A percentile compares a stretch with the other conserved stretches of the same genome.
phyloP scores from a whole-genome alignment of 345 rosid species.

The Eutrema japonicum region DNA sequence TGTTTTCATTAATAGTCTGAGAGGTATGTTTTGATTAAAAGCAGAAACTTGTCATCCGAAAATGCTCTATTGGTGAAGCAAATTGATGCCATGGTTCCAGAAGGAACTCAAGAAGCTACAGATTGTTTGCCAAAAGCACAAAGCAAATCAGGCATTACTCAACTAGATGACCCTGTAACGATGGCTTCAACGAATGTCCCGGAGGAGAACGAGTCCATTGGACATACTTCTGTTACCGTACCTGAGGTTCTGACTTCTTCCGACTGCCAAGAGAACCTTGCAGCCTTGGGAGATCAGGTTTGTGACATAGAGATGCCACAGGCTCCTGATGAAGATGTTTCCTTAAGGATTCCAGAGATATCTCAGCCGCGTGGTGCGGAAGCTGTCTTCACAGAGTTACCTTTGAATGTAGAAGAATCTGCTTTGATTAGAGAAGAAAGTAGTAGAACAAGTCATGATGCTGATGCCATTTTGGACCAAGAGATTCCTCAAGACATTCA shows the following conservation, averaged over 20 bases:
- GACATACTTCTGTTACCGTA: neutral
- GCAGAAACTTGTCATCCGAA: too few relatives aligned
- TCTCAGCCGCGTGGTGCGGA: neutral
- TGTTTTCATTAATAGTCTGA: neutral
- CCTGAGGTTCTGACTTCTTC: slow-evolving; percentile 18
- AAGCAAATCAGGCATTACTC: neutral
- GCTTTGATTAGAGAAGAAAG: neutral
- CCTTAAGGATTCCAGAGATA: neutral
- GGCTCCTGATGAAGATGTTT: slow-evolving; percentile 7
- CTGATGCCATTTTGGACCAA: slow-evolving; percentile 7
- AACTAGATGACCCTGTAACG: neutral
- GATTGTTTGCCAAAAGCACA: slow-evolving; percentile 9
- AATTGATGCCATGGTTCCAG: slow-evolving; percentile 14
- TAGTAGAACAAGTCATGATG: neutral
- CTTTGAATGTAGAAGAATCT: neutral
- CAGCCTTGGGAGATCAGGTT: neutral
- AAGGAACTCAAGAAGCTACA: neutral
- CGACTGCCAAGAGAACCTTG: neutral
- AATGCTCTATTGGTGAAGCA: slow-evolving; percentile 1
- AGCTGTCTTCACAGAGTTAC: neutral
- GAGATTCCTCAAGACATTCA: neutral
- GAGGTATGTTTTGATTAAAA: neutral
- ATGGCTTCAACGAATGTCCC: neutral
- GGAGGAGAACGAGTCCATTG: neutral
- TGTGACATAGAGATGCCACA: neutral